These are phyloP conservation scores for Ilyonectria destructans DNA, from an alignment of 2,329 filamentous ascomycete genomes.

Conservation along the genomic window DNA sequence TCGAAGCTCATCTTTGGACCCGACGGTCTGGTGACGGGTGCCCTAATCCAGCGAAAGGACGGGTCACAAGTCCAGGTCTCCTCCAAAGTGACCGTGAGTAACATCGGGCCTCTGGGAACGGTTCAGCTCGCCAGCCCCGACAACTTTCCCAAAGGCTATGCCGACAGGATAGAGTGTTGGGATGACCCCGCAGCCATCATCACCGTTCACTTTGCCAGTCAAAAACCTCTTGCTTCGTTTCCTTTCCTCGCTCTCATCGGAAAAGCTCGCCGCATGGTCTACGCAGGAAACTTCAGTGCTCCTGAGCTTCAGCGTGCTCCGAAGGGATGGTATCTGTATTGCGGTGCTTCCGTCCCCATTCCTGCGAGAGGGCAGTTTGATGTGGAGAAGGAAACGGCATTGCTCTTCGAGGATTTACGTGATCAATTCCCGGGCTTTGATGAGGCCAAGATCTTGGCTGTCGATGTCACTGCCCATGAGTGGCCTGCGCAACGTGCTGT, in stretches of 20 bases:
- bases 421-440: constrained; percentile 8
- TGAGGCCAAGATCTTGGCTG: constrained; percentile 6
- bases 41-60: background rate
- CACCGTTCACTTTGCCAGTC: constrained; percentile 8
- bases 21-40: background rate
- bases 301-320: constrained; percentile 8
- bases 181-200: background rate
- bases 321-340: constrained; percentile 5
- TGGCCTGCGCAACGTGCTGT: constrained; percentile 11
- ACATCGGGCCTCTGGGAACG: constrained; percentile 1
- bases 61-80: background rate
- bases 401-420: constrained; percentile 4
- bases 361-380: constrained; percentile 1
- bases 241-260: constrained; percentile 3
- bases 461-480: constrained; percentile 1
- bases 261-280: constrained; percentile 7
- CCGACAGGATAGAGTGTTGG: constrained; percentile 4
- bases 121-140: background rate
- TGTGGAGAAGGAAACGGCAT: constrained; percentile 6
- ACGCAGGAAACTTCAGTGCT: constrained; percentile 11
- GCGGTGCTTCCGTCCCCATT: constrained; percentile 10
- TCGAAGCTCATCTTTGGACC: constrained; percentile 6
- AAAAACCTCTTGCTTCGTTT: constrained; percentile 1
- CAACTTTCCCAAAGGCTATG: constrained; percentile 7
- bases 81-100: constrained; percentile 6